phyloP scores from a whole-genome alignment of 2,329 filamentous ascomycete species.

The Epichloe bromicola region DNA sequence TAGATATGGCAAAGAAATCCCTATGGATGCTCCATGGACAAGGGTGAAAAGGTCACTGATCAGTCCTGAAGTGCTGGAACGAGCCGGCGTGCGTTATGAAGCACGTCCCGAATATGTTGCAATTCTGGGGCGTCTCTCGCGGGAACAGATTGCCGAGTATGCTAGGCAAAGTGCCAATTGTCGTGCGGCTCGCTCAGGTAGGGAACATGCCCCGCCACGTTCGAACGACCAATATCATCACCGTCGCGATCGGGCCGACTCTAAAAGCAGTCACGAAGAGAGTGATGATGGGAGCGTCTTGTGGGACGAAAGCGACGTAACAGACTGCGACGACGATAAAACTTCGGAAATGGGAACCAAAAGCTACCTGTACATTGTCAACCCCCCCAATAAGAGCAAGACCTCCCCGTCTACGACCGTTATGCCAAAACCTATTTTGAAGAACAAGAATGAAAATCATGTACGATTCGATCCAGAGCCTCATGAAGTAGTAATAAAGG shows the following conservation, averaged over 20 bases:
- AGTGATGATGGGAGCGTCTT: conserved; percentile 18
- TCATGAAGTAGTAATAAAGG: conserved; percentile 27
- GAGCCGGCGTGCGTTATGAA: conserved; percentile 43
- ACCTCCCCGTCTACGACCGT: conserved; percentile 23
- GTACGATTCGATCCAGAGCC: conserved; percentile 40
- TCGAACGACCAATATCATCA: conserved; percentile 5
- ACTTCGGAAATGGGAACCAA: conserved; percentile 17
- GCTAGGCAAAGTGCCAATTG: conserved; percentile 36
- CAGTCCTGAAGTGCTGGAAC: conserved; percentile 40
- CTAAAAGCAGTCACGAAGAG: conserved; percentile 21
- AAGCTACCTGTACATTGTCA: conserved; percentile 25
- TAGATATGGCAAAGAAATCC: conserved; percentile 41
- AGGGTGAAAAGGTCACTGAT: conserved; percentile 39
- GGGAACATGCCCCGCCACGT: conserved; percentile 4
- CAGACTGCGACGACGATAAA: conserved; percentile 22
- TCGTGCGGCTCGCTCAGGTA: conserved; percentile 24
- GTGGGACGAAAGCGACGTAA: conserved; percentile 19
- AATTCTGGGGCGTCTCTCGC: conserved; percentile 40
- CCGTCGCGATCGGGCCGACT: conserved; percentile 15
- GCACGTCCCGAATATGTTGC: conserved; percentile 47
- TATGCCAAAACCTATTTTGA: conserved; percentile 45
- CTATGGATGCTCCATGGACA: conserved; percentile 44
- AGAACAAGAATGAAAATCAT: conserved; percentile 45
- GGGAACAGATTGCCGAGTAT: conserved; percentile 37
- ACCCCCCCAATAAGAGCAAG: conserved; percentile 21